Evolutionary conservation across 2,329 filamentous ascomycete species (phyloP), one percentile per base, ranked within the genome.

Genomic region (Fusarium lyarnte): DNA sequence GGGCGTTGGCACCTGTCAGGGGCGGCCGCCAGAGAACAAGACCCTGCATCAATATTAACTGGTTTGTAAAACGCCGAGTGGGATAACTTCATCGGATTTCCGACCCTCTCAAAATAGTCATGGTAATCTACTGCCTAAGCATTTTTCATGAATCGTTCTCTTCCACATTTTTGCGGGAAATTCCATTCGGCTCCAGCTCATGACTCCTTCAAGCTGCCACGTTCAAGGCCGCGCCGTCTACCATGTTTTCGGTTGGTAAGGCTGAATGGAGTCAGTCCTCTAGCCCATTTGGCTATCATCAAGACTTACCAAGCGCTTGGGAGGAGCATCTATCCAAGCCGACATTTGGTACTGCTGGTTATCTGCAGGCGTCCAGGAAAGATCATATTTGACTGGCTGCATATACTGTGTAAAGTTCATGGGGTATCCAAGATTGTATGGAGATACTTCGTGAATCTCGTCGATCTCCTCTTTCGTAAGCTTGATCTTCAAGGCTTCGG

Each of bases 401-500:
- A 52, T 27, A 12, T 52, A 52, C 31, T 52, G 47, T 0, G 47
- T 52, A 4, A 52, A 52, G 17, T 3, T 36, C 23, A 52, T 0
- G 12, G 47, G 47, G n/a, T 36, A 74, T 1, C 63, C 47, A 0
- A 49, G 64, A 16, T 58, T 46, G 6, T 66, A 74, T 0, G 60
- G 49, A 2, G 58, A 61, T 1, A 57, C 70, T 11, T 72, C 27
- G 19, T 74, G 58, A 1, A 74, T 74, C 5, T 38, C 52, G 0
- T 69, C 39, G 0, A 69, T 38, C 1, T 74, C 68, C 0, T 66
- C 46, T 17, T 59, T 64, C 1, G 58, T 27, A 5, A 74, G 58
- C 2, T 54, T 36, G 7, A 74, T 43, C 7, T 35, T 38, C 1
- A 74, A 3, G 3, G 64, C 72, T 0, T 71, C 55, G 0, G 64